Conservation (phyloP, 495 filamentous ascomycete species). For the Evernia prunastri region DNA sequence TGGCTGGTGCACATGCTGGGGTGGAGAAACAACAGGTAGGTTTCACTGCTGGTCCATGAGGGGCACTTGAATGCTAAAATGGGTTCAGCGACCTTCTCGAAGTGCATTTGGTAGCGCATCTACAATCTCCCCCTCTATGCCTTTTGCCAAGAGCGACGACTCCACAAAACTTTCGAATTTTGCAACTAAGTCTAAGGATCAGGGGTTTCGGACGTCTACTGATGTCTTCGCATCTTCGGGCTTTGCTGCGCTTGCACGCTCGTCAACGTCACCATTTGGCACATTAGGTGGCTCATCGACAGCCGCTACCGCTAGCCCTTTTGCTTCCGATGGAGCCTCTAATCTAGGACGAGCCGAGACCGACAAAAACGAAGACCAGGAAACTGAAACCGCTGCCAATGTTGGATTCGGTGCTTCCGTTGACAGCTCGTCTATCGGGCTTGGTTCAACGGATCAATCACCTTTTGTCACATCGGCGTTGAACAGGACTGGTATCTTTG, state of each 20-base stretch:
- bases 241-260: slow-evolving; percentile 46
- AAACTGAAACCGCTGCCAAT: slow-evolving; percentile 19
- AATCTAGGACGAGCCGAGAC: background rate
- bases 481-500: slow-evolving; percentile 33
- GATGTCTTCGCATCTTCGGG: slow-evolving; percentile 51
- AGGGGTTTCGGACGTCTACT: slow-evolving; percentile 35
- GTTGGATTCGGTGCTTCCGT: slow-evolving; percentile 9
- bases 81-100: slow-evolving; percentile 27
- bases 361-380: background rate
- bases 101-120: slow-evolving; percentile 50
- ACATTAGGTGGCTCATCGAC: slow-evolving; percentile 37
- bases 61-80: background rate
- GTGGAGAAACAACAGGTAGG: background rate
- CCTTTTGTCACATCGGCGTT: slow-evolving; percentile 30
- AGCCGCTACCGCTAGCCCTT: slow-evolving; percentile 17
- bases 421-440: slow-evolving; percentile 27
- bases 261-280: slow-evolving; percentile 53
- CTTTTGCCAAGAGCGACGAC: slow-evolving; percentile 12
- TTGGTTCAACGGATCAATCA: slow-evolving; percentile 29
- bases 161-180: slow-evolving; percentile 25
- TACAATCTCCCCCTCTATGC: slow-evolving; percentile 43
- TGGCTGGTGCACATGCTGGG: background rate
- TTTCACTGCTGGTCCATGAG: background rate
- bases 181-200: slow-evolving; percentile 19
- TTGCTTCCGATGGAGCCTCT: background rate